A percentile compares a stretch with the other conserved stretches of the same genome.
Evolutionary conservation across 2,329 filamentous ascomycete genomes (phyloP).

Genomic region (Cladorrhinum sp.): DNA sequence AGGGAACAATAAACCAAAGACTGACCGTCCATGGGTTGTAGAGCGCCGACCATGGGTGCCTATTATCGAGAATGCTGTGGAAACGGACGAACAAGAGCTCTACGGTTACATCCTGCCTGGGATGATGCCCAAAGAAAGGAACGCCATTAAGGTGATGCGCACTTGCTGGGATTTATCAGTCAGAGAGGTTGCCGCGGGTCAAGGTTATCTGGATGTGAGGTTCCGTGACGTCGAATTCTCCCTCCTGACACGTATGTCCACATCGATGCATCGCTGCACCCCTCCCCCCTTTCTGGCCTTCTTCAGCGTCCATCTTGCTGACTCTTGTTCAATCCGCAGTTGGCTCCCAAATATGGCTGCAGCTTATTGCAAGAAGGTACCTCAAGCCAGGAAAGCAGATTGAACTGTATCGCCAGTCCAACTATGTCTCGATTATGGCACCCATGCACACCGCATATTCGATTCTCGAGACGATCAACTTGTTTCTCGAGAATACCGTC

Average conservation of each 20-base stretch:
- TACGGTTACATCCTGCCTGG: constrained; percentile 31
- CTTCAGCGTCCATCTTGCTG: background rate
- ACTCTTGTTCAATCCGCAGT: constrained; percentile 27
- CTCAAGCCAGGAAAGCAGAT: constrained; percentile 38
- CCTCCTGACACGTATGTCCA: constrained; percentile 44
- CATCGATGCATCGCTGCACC: background rate
- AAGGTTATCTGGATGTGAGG: constrained; percentile 41
- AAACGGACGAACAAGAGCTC: constrained; percentile 25
- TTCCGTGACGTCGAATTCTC: constrained; percentile 41
- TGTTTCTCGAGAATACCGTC: constrained; percentile 29
- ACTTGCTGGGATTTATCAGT: constrained; percentile 50
- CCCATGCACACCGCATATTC: constrained; percentile 36
- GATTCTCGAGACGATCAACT: constrained; percentile 35
- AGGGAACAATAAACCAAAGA: constrained; percentile 3
- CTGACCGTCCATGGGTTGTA: constrained; percentile 39
- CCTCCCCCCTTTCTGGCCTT: background rate
- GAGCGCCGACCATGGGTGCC: constrained; percentile 43
- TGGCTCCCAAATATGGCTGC: constrained; percentile 37
- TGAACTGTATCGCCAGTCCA: constrained; percentile 32
- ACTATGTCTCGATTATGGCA: constrained; percentile 36
- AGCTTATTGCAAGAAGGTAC: constrained; percentile 29
- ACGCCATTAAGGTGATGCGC: constrained; percentile 44
- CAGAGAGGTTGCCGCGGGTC: constrained; percentile 41
- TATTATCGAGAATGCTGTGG: constrained; percentile 21
- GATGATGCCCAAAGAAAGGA: constrained; percentile 38